Base-by-base conservation (phyloP, 192 early-diverging fungal genomes). In the Umbelopsis isabellina region DNA sequence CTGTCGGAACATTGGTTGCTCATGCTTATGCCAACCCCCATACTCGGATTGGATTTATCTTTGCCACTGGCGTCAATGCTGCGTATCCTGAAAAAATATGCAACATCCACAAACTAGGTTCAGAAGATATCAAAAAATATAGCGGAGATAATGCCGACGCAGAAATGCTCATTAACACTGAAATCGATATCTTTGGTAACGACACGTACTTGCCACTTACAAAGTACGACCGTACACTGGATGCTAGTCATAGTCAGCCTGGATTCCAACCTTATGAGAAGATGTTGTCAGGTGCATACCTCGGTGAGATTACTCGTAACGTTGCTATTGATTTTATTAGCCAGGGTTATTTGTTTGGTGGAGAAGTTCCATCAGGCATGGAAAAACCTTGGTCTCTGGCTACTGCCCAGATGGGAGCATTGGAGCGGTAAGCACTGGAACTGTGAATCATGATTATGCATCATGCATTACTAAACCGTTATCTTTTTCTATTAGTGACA, bases 51-150 rank as follows among this genome's bases (percentile, higher is more conserved):
- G 93, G 93, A 22, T 89, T 96, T 52, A 97, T 99, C 73, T 83
- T 93, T 41, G 96, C 93, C 73, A 98, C 97, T 13, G 97, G 97
- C 46, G 93, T 91, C 50, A 99, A 99, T 80, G 94, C 97, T 15
- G 94, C 95, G 35, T 98, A 97, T 80, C 90, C 93, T 55, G 95
- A 97, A 81, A 80, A 89, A 58, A 81, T 91, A 50, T 78, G 84
- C 22, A 84, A 87, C 49, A 85, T 99, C 52, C 74, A 79, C 72
- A 97, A 98, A 85, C 88, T 87, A 83, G 27, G 64, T 10, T 85
- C 84, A 65, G 75, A 73, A 22, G 67, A 74, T 21, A 73, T 72
- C 11, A 79, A 70, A 16, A 69, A 80, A 30, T 66, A 78, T 23
- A 78, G 50, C 25, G 41, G 65, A 2, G 82, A 85, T 67, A 85